Evolutionary conservation across 2,329 filamentous ascomycete genomes (phyloP), one percentile per base, ranked within the genome.

Genomic region (Lanzia echinophila): DNA sequence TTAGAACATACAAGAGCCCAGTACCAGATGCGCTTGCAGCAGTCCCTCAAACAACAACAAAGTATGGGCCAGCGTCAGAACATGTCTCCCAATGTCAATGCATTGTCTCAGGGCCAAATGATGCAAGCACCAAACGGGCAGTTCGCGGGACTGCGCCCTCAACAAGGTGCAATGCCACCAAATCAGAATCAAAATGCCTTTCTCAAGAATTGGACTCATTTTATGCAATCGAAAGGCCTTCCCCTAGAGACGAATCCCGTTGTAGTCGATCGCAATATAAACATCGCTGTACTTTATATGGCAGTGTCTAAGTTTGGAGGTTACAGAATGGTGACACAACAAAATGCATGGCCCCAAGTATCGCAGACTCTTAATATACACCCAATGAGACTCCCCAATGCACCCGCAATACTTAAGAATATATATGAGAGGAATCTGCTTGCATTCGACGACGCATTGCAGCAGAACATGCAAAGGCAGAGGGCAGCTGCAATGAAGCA

Each of bases 21-120:
- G 47, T 92, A 95, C 65, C 88, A 95, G 62, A 87, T 95, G 82
- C 86, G 88, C 57, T 71, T 95, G 50, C 88, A 95, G 64, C 82
- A 86, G 55, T 88, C 91, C 64, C 78, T 49, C 12, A 33, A 87
- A 44, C 83, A 87, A 57, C 82, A 85, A 59, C 74, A 79, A 63
- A 62, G 56, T 50, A 15, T 65, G 39, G 56, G 60, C 69, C 74
- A 59, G 63, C 63, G 57, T 70, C 70, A 65, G 7, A 76, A 75
- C 36, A 75, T 79, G 65, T 74, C 77, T 22, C 61, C 63, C 0
- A 63, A 60, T 53, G 60, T 60, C 5, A 68, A 62, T 50, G 57
- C 63, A 15, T 61, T 67, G 56, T 51, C 53, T 13, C 64, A 62
- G 47, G 54, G 72, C 13, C 78, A 81, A 55, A 75, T 83, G 73